These are phyloP conservation scores for Aspergillus campestris DNA, from an alignment of 495 filamentous ascomycete species.

Conservation along the genomic window DNA sequence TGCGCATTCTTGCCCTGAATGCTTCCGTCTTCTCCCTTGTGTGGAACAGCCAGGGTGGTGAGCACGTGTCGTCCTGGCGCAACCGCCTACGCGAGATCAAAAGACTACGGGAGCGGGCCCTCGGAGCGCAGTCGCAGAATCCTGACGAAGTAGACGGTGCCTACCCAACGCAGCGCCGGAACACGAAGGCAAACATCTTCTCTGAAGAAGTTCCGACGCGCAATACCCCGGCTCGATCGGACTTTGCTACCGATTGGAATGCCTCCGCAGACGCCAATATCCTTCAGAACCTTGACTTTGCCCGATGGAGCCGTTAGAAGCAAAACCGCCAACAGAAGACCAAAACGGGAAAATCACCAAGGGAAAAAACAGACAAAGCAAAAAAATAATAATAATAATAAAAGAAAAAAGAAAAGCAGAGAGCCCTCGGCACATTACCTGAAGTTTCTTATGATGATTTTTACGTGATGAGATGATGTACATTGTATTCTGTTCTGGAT, in stretches of 20 bases:
- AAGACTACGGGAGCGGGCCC: constrained; percentile 57
- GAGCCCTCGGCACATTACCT: too few relatives aligned
- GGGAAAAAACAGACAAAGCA: too few relatives aligned
- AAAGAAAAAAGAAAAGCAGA: too few relatives aligned
- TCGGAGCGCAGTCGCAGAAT: constrained; percentile 23
- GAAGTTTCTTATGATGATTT: too few relatives aligned
- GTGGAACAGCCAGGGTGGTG: constrained; percentile 75
- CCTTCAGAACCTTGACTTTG: constrained; percentile 36
- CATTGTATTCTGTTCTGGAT: too few relatives aligned
- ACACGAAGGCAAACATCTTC: constrained; percentile 38
- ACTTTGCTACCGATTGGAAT: constrained; percentile 35
- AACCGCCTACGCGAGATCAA: constrained; percentile 79
- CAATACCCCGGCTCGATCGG: constrained; percentile 16
- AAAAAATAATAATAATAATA: too few relatives aligned
- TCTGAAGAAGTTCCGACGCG: constrained; percentile 32
- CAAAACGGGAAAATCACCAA: too few relatives aligned
- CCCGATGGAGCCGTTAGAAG: constrained; percentile 33
- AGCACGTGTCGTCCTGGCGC: constrained; percentile 85
- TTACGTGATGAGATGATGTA: too few relatives aligned
- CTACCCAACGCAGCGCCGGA: constrained; percentile 36
- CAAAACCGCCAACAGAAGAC: too few relatives aligned
- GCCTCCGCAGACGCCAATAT: constrained; percentile 32
- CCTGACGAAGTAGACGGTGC: constrained; percentile 28
- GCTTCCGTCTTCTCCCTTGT: constrained; percentile 88
- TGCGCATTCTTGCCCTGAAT: constrained; percentile 85